Conservation (phyloP, 2,329 filamentous ascomycete species). For the Claviceps paspali region DNA sequence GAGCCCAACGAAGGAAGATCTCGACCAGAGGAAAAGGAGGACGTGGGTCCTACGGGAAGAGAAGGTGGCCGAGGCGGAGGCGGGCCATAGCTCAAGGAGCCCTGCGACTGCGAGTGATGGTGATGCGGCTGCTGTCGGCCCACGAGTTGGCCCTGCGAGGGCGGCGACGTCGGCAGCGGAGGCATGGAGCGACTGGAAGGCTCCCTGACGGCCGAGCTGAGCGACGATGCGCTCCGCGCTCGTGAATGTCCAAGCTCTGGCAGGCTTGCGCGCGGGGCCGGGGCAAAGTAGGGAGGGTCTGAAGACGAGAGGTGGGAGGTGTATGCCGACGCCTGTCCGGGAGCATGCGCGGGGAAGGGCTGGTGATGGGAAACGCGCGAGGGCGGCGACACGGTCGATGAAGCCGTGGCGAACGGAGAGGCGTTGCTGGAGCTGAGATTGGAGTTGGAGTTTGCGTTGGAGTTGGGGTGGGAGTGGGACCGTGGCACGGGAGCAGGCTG, state of each 20-base stretch:
- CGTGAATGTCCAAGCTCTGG: slow-evolving; percentile 24
- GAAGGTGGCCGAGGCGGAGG: slow-evolving; percentile 31
- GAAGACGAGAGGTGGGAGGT: slow-evolving; percentile 23
- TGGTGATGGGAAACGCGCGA: slow-evolving; percentile 5
- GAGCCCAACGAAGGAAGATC: slow-evolving; percentile 36
- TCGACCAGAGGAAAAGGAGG: slow-evolving; percentile 31
- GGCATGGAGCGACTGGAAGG: slow-evolving; percentile 30
- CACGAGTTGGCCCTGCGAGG: slow-evolving; percentile 17
- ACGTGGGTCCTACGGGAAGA: slow-evolving; percentile 24
- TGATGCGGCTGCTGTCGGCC: slow-evolving; percentile 13
- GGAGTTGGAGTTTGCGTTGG: not conserved
- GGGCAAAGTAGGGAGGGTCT: slow-evolving; percentile 27
- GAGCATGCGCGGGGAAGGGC: slow-evolving; percentile 2
- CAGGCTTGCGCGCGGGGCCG: slow-evolving; percentile 15
- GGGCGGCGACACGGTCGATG: slow-evolving; percentile 5
- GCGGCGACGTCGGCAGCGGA: slow-evolving; percentile 28
- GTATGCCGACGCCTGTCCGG: slow-evolving; percentile 13
- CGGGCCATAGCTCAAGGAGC: slow-evolving; percentile 25
- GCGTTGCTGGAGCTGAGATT: slow-evolving; percentile 1
- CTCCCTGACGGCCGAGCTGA: slow-evolving; percentile 22
- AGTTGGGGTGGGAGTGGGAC: slow-evolving; percentile 2
- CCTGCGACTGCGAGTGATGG: slow-evolving; percentile 17
- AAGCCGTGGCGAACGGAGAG: slow-evolving; percentile 3
- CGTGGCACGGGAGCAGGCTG: slow-evolving; percentile 9
- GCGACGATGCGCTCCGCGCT: slow-evolving; percentile 29